Evolutionary conservation across 208 protist species (phyloP).

Genomic region (Phytomonas sp.): DNA sequence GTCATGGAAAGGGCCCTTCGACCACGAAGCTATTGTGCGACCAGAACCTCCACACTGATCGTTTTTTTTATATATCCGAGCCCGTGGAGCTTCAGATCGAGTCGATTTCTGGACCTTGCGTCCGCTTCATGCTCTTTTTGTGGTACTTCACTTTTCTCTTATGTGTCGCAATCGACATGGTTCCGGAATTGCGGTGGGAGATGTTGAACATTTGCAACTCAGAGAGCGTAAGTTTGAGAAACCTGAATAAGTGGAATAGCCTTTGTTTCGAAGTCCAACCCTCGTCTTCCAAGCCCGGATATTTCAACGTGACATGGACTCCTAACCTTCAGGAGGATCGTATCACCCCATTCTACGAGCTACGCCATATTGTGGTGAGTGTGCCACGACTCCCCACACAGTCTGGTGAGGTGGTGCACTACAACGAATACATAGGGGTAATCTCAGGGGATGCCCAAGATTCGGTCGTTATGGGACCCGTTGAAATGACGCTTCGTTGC

Average conservation of each 20-base stretch:
- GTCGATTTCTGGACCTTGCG: constrained; percentile 35
- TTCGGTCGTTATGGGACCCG: background rate
- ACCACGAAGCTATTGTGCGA: background rate
- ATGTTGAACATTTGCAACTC: constrained; percentile 52
- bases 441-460: background rate
- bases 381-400: background rate
- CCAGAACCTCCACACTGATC: background rate
- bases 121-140: constrained; percentile 28
- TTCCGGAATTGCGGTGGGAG: constrained; percentile 46
- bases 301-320: background rate
- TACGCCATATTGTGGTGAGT: background rate
- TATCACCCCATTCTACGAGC: background rate
- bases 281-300: background rate
- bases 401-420: background rate
- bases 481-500: constrained; percentile 16
- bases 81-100: constrained; percentile 80
- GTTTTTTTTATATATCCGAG: constrained; percentile 23
- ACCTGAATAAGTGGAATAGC: constrained; percentile 16
- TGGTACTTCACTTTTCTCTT: constrained; percentile 53
- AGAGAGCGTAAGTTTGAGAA: background rate
- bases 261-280: constrained; percentile 10
- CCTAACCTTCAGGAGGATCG: background rate
- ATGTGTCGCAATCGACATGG: constrained; percentile 42
- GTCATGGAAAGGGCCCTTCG: background rate
- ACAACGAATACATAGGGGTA: background rate